Conservation (phyloP, 352 stramenopile genomes). For the Aphanomyces astaci region DNA sequence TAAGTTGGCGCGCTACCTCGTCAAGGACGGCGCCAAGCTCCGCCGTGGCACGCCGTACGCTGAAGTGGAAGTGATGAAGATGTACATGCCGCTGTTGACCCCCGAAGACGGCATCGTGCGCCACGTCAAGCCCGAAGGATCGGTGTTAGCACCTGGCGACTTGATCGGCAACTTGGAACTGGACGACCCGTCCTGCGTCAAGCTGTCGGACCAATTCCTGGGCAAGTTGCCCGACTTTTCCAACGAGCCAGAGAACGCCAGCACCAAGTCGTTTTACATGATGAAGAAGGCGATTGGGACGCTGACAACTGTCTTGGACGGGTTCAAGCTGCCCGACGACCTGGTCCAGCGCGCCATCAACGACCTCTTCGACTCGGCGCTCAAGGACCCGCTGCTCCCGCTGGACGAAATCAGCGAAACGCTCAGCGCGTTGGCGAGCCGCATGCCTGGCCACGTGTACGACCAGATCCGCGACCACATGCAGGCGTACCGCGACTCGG, state of each 20-base stretch:
- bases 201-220: conserved; percentile 87
- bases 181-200: conserved; percentile 96
- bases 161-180: conserved; percentile 96
- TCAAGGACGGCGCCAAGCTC: conserved; percentile 90
- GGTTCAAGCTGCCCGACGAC: conserved; percentile 85
- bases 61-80: conserved; percentile 99
- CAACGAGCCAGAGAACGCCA: conserved; percentile 15
- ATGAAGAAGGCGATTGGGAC: conserved; percentile 66
- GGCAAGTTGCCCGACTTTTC: conserved; percentile 52
- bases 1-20: conserved; percentile 99
- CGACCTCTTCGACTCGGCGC: conserved; percentile 64
- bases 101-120: conserved; percentile 94
- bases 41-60: conserved; percentile 80
- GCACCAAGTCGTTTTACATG: conserved; percentile 25
- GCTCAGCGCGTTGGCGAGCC: conserved; percentile 93
- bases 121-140: conserved; percentile 94
- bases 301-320: conserved; percentile 91
- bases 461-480: conserved; percentile 81
- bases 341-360: conserved; percentile 79
- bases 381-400: conserved; percentile 66
- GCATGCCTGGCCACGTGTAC: conserved; percentile 91
- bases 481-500: conserved; percentile 54
- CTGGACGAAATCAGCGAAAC: conserved; percentile 95
- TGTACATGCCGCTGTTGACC: conserved; percentile 99
- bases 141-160: conserved; percentile 92